Percentiles rank a stretch among this genome's conserved stretches.
Conservation (phyloP, 2,329 filamentous ascomycete genomes). For the Hysterium pulicare region DNA sequence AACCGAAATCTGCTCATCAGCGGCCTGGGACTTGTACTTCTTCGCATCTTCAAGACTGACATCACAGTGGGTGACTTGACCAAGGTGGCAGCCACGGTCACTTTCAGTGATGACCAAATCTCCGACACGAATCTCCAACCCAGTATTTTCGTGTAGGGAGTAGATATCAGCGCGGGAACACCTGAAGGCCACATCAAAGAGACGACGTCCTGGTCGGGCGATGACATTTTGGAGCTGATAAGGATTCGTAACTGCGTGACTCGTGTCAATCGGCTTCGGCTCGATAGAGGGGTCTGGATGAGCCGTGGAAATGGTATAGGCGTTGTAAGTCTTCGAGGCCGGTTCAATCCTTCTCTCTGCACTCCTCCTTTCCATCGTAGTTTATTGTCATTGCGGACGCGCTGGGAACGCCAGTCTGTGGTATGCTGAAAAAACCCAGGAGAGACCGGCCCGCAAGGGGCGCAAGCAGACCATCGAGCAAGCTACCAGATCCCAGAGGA, state of each 20-base stretch:
- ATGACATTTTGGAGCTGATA: constrained; percentile 30
- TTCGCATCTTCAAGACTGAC: constrained; percentile 85
- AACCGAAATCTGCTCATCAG: constrained; percentile 96
- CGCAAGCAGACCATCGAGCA: too few relatives aligned
- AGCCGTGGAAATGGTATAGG: too few relatives aligned
- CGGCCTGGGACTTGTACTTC: constrained; percentile 84
- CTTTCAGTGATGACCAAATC: constrained; percentile 97
- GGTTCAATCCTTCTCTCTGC: too few relatives aligned
- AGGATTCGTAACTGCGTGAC: too few relatives aligned
- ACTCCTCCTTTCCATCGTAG: too few relatives aligned
- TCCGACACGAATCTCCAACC: constrained; percentile 82
- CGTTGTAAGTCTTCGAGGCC: too few relatives aligned
- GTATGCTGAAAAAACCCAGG: too few relatives aligned
- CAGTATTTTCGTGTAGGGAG: constrained; percentile 93
- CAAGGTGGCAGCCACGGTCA: constrained; percentile 90
- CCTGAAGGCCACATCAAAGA: constrained; percentile 95
- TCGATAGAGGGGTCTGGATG: constrained; percentile 32
- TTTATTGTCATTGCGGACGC: too few relatives aligned
- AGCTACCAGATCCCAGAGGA: too few relatives aligned
- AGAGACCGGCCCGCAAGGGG: too few relatives aligned
- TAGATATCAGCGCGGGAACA: constrained; percentile 93
- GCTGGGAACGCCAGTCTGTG: too few relatives aligned
- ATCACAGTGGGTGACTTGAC: constrained; percentile 84
- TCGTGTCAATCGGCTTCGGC: constrained; percentile 17
- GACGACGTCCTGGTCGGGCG: constrained; percentile 34